phyloP scores from a whole-genome alignment of 164 flowering plant genomes.

The Chimonanthus praecox region DNA sequence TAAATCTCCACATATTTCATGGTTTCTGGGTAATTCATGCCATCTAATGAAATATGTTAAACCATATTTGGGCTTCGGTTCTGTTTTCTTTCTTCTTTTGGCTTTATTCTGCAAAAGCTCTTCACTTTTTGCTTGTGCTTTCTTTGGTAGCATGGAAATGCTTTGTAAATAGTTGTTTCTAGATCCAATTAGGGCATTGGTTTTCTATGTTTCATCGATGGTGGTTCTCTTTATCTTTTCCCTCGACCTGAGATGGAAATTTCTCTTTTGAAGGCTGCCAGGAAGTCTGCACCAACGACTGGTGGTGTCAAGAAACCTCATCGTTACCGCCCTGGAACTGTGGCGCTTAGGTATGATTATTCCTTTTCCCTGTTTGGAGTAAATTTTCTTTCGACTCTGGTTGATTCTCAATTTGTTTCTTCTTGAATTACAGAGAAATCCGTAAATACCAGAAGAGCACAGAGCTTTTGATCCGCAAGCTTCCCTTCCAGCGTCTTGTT shows the following conservation, averaged over 20 bases:
- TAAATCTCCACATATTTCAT: neutral
- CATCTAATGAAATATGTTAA: neutral
- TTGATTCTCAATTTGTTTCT: neutral
- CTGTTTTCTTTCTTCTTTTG: neutral
- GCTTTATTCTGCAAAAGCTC: too few relatives aligned
- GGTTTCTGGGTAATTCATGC: neutral
- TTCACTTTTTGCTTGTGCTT: too few relatives aligned
- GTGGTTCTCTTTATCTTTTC: neutral
- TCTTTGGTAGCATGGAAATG: neutral
- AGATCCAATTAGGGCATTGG: neutral
- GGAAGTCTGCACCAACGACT: constrained; percentile 88
- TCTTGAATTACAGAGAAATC: constrained; percentile 4
- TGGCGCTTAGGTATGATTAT: constrained; percentile 62
- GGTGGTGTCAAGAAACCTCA: constrained; percentile 97
- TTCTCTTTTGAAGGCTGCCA: constrained; percentile 49
- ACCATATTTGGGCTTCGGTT: neutral
- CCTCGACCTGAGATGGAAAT: neutral
- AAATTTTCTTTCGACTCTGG: neutral
- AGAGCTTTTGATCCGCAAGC: constrained; percentile 12
- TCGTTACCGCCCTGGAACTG: constrained; percentile 87
- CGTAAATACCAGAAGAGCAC: constrained; percentile 12
- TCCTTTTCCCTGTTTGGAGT: neutral
- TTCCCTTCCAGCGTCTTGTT: constrained; percentile 14
- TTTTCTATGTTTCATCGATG: neutral
- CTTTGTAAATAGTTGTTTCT: neutral